phyloP scores from a whole-genome alignment of 768 basidiomycete genomes.

The Mycena belliarum region DNA sequence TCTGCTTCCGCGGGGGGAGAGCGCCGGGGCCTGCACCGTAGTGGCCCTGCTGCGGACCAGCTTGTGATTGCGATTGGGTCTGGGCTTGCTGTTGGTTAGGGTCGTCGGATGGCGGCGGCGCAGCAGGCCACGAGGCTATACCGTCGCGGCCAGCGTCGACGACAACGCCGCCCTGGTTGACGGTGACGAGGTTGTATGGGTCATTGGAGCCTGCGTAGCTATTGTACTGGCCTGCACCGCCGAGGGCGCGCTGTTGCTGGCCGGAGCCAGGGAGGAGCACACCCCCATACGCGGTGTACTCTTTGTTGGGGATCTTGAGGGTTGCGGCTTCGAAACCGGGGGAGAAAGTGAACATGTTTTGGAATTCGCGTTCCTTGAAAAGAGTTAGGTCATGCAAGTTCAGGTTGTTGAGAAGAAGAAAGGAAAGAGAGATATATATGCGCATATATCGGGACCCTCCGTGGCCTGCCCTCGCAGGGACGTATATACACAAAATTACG shows the following conservation, averaged over 20 bases:
- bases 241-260: slow-evolving; percentile 16
- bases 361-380: slow-evolving; percentile 93
- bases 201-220: slow-evolving; percentile 62
- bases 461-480: too few relatives aligned
- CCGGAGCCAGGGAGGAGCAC: slow-evolving; percentile 28
- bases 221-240: slow-evolving; percentile 35
- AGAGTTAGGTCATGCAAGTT: too few relatives aligned
- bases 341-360: slow-evolving; percentile 99
- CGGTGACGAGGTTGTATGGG: slow-evolving; percentile 81
- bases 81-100: background rate
- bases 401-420: background rate
- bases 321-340: slow-evolving; percentile 96
- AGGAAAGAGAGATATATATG: background rate
- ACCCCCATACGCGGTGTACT: slow-evolving; percentile 73
- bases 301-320: slow-evolving; percentile 94
- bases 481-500: background rate
- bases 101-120: slow-evolving; percentile 15
- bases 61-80: background rate
- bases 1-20: slow-evolving; percentile 82
- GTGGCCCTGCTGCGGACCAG: background rate
- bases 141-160: slow-evolving; percentile 78
- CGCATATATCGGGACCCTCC: too few relatives aligned
- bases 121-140: slow-evolving; percentile 67
- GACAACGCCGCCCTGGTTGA: slow-evolving; percentile 83
- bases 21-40: slow-evolving; percentile 16